A percentile compares a stretch with the other conserved stretches of the same genome.
phyloP scores from a whole-genome alignment of 1,284 basidiomycete genomes.

The Sporisorium scitamineum region DNA sequence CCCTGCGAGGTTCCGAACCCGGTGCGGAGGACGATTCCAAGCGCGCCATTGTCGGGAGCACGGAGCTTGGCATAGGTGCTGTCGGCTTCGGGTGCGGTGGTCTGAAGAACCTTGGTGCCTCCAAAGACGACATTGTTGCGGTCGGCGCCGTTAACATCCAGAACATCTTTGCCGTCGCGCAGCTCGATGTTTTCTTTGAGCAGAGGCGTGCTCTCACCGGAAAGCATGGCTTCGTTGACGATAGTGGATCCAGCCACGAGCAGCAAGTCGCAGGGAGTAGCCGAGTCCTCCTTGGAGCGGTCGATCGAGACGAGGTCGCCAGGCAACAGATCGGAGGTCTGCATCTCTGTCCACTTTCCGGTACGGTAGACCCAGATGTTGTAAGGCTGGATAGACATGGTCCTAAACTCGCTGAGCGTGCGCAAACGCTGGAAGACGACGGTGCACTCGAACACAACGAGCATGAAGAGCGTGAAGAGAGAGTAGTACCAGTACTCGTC shows the following conservation, averaged over 20 bases:
- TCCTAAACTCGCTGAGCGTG: conserved; percentile 68
- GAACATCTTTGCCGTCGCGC: conserved; percentile 59
- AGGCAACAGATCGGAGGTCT: conserved; percentile 63
- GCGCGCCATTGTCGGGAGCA: conserved; percentile 65
- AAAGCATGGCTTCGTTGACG: conserved; percentile 69
- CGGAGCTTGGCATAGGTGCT: conserved; percentile 45
- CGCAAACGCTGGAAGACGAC: conserved; percentile 67
- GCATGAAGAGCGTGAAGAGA: conserved; percentile 68
- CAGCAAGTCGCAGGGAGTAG: conserved; percentile 64
- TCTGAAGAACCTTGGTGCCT: conserved; percentile 68
- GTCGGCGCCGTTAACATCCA: conserved; percentile 66
- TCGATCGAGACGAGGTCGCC: conserved; percentile 67
- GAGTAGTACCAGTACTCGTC: conserved; percentile 69
- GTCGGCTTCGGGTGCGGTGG: conserved; percentile 57
- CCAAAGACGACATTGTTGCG: conserved; percentile 68
- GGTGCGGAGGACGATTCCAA: conserved; percentile 65
- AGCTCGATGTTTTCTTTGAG: conserved; percentile 68
- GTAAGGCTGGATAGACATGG: conserved; percentile 69
- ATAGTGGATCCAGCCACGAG: conserved; percentile 63
- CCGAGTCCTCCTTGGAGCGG: conserved; percentile 68
- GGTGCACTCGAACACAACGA: conserved; percentile 68
- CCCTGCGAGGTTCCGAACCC: conserved; percentile 69
- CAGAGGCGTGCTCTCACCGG: conserved; percentile 67
- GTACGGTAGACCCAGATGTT: conserved; percentile 63
- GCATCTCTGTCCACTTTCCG: conserved; percentile 60